These are phyloP conservation scores for Lepidium didymum DNA, from an alignment of 345 rosid species.

Conservation along the genomic window DNA sequence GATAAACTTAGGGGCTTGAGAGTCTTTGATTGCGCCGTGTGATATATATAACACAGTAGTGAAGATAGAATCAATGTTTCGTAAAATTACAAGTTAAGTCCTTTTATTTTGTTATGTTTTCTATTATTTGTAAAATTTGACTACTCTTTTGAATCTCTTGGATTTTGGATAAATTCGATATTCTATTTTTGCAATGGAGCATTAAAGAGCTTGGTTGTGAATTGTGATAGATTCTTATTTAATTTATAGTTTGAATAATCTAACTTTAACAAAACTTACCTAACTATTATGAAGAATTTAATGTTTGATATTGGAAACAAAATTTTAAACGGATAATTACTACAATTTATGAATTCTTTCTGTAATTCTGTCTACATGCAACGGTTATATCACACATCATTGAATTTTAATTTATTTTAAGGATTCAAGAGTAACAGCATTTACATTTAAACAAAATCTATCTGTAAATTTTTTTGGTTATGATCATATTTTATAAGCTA, in stretches of 20 bases:
- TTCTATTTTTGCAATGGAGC: not conserved
- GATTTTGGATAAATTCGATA: not conserved
- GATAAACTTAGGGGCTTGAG: not conserved
- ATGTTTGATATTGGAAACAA: not conserved
- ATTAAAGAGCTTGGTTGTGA: conserved; percentile 7
- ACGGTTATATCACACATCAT: not conserved
- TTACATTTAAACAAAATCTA: not conserved
- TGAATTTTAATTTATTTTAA: not conserved
- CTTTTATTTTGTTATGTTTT: not conserved
- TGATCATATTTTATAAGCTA: too few species aligned
- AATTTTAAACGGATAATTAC: not conserved
- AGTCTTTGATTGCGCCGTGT: not conserved
- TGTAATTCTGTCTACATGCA: not conserved
- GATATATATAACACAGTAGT: not conserved
- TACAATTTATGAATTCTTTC: not conserved
- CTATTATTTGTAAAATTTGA: not conserved
- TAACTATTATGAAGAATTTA: not conserved
- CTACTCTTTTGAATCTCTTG: not conserved
- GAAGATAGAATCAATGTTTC: not conserved
- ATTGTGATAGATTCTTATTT: not conserved
- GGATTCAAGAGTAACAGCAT: not conserved
- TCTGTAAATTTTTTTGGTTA: not conserved
- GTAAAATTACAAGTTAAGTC: not conserved
- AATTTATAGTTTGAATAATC: not conserved
- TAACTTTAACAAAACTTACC: not conserved